These are phyloP conservation scores for Heliamphora exappendiculata DNA, from an alignment of 148 eudicot species.

Conservation along the genomic window DNA sequence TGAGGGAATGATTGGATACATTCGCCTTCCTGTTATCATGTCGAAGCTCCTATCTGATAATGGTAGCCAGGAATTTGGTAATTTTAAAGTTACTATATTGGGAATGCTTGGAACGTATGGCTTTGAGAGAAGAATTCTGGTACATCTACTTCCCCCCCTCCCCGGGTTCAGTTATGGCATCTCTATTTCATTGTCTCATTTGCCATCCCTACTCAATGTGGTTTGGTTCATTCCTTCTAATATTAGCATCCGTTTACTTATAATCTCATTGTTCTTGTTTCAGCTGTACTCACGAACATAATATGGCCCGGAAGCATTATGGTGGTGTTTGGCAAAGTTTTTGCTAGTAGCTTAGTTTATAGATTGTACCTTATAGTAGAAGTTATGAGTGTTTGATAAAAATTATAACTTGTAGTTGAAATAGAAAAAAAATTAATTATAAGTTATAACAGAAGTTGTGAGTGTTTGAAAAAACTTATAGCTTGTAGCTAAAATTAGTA, in stretches of 20 bases:
- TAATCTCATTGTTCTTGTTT: background rate
- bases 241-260: background rate
- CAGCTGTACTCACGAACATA: background rate
- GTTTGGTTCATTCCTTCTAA: background rate
- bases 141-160: conserved; percentile 20
- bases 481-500: too few relatives aligned
- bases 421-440: too few relatives aligned
- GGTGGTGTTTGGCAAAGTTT: too few relatives aligned
- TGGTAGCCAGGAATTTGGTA: conserved; percentile 91
- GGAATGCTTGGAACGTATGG: conserved; percentile 96
- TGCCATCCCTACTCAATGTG: background rate
- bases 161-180: background rate
- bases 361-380: too few relatives aligned
- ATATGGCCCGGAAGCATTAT: background rate
- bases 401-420: too few relatives aligned
- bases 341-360: too few relatives aligned
- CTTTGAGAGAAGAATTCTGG: conserved; percentile 89
- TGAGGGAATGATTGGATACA: conserved; percentile 94
- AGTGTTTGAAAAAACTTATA: too few relatives aligned
- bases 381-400: too few relatives aligned
- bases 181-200: background rate
- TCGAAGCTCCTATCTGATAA: conserved; percentile 81
- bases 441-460: too few relatives aligned
- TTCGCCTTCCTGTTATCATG: conserved; percentile 82
- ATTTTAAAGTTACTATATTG: conserved; percentile 79